Base-by-base conservation (phyloP, 2,329 filamentous ascomycete species). In the Microsporum ferrugineum region DNA sequence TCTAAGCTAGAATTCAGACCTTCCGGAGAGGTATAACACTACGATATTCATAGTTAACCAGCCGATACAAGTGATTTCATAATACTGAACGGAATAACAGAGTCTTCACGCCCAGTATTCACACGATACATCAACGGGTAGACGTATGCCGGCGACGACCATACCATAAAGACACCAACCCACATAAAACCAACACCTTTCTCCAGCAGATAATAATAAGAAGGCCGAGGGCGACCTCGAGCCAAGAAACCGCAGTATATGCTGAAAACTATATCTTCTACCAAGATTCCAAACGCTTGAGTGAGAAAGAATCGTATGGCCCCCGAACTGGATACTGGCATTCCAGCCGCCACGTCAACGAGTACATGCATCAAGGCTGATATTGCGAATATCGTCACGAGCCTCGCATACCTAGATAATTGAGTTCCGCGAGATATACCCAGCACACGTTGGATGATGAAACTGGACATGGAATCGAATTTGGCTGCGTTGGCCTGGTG, bases 181-280 rank as follows among this genome's bases (percentile, higher is more conserved):
- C 62, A 63, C 33, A 63, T 8, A 51, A 51, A 62, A 1, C 62
- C 60, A 51, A 63, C n/a, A 17, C 33, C 41, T 49, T 55, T 58
- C 27, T 57, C 38, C n/a, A 38, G 27, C 12, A 34, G 27, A 14
- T 31, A 14, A 7, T 33, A 33, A 5, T 14, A 5, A n/a, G 17
- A 23, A 23, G 39, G n/a, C 39, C 29, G 27, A 33, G 27, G 14
- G 10, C 14, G 5, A 53, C 33, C 49, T 6, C n/a, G 5, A 12
- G 33, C 27, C 17, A 33, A 17, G 27, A 27, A 51, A 6, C 34
- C 34, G 39, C 43, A 51, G 47, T 58, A 34, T 8, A 58, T 58
- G 17, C 14, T 2, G 31, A 58, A 29, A 10, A 60, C 1, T 31
- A 62, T 27, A 38, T 63, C 62, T 49, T 63, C 62, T 12, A 62